Conservation (phyloP, 1,284 basidiomycete genomes). For the Boletus smithii region DNA sequence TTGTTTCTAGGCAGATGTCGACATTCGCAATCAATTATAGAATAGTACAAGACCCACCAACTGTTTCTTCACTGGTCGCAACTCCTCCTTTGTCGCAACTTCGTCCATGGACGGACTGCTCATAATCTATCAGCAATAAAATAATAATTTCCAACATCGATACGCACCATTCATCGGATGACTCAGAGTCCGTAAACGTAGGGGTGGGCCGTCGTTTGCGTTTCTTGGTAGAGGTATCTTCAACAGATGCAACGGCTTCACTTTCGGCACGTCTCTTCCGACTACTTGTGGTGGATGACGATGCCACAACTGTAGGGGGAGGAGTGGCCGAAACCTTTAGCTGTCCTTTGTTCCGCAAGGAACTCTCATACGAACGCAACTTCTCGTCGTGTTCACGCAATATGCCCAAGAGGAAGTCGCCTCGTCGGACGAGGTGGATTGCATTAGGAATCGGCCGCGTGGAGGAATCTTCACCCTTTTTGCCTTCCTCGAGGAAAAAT, state of each 20-base stretch:
- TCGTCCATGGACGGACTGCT: slow-evolving; percentile 94
- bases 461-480: slow-evolving; percentile 80
- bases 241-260: slow-evolving; percentile 75
- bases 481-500: slow-evolving; percentile 97
- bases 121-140: slow-evolving; percentile 4
- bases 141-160: neutral
- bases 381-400: slow-evolving; percentile 93
- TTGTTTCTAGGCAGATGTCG: slow-evolving; percentile 68
- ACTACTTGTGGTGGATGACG: slow-evolving; percentile 58
- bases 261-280: slow-evolving; percentile 76
- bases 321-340: slow-evolving; percentile 67
- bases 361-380: slow-evolving; percentile 77
- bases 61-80: slow-evolving; percentile 96
- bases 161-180: slow-evolving; percentile 81
- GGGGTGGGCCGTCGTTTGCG: slow-evolving; percentile 86
- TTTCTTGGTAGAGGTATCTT: slow-evolving; percentile 65
- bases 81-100: slow-evolving; percentile 87
- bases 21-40: neutral
- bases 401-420: slow-evolving; percentile 89
- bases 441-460: slow-evolving; percentile 89
- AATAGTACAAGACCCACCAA: slow-evolving; percentile 53
- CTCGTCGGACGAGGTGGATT: slow-evolving; percentile 95
- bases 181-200: slow-evolving; percentile 88
- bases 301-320: slow-evolving; percentile 61
- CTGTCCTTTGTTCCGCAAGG: slow-evolving; percentile 61